Conservation (phyloP, 225 moss, liverwort and hornwort species). For the Sphagnum contortum region DNA sequence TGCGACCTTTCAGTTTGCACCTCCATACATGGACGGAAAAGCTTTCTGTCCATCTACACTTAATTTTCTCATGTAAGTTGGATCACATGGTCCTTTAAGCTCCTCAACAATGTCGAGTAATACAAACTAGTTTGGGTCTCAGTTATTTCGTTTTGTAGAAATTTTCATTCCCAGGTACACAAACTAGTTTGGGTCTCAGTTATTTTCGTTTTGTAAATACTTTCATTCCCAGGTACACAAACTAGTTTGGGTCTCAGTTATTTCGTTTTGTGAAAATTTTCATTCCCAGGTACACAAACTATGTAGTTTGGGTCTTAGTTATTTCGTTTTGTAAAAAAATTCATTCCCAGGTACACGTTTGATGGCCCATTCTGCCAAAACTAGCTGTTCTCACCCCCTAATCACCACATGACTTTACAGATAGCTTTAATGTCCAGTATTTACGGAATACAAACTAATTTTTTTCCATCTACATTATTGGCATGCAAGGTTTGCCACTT, state of each 20-base stretch:
- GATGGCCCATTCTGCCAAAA: no score
- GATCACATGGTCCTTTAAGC: no score
- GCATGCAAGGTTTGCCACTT: slow-evolving; percentile 70
- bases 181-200: neutral
- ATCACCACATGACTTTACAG: no score
- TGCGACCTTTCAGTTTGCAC: slow-evolving; percentile 89
- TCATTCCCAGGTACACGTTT: no score
- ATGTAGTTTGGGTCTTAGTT: neutral
- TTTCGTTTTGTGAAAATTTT: neutral
- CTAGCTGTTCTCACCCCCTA: no score
- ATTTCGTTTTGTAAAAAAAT: neutral
- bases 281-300: neutral
- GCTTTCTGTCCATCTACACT: slow-evolving; percentile 84
- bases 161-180: neutral
- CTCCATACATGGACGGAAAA: slow-evolving; percentile 86
- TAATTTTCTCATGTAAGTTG: slow-evolving; percentile 78
- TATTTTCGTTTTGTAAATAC: neutral
- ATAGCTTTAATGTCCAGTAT: neutral
- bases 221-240: neutral
- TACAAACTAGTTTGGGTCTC: neutral
- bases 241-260: neutral
- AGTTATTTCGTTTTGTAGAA: neutral
- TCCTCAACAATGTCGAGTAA: no score
- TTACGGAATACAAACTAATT: neutral
- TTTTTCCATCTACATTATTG: neutral